Evolutionary conservation across 2,329 filamentous ascomycete genomes (phyloP).

Genomic region (Fonsecaea erecta): DNA sequence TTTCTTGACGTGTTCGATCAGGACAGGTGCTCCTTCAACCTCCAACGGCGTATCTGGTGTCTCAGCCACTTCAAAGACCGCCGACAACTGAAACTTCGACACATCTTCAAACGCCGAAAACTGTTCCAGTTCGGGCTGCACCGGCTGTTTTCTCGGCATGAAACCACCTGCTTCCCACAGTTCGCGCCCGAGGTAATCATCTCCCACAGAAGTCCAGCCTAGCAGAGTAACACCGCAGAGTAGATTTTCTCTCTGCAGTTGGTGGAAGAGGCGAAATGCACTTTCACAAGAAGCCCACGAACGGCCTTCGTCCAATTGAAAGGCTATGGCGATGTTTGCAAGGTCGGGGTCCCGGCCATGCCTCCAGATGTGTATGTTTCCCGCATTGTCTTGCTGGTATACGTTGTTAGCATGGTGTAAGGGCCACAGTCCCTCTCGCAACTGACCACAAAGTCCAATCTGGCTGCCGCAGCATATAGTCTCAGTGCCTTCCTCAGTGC

Average conservation of each 20-base stretch:
- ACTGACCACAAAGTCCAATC: constrained; percentile 14
- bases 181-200: constrained; percentile 1
- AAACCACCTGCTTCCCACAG: constrained; percentile 5
- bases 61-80: constrained; percentile 13
- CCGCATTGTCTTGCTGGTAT: constrained; percentile 18
- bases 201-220: constrained; percentile 12
- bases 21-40: neutral
- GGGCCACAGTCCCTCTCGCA: neutral
- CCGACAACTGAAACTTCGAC: constrained; percentile 11
- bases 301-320: constrained; percentile 9
- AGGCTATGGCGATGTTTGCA: constrained; percentile 17
- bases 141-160: neutral
- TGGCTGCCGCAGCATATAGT: constrained; percentile 6
- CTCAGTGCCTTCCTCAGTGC: constrained; percentile 5
- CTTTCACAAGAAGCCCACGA: constrained; percentile 12
- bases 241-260: constrained; percentile 10
- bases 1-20: constrained; percentile 9
- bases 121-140: constrained; percentile 1
- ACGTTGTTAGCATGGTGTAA: neutral
- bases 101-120: constrained; percentile 6
- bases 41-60: neutral
- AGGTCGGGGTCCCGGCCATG: constrained; percentile 8
- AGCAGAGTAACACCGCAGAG: constrained; percentile 11
- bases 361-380: constrained; percentile 13
- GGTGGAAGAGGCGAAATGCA: constrained; percentile 13